A percentile compares a stretch with the other conserved stretches of the same genome.
Evolutionary conservation across 1,284 basidiomycete species (phyloP).

Genomic region (Xerocomus minutiporus): DNA sequence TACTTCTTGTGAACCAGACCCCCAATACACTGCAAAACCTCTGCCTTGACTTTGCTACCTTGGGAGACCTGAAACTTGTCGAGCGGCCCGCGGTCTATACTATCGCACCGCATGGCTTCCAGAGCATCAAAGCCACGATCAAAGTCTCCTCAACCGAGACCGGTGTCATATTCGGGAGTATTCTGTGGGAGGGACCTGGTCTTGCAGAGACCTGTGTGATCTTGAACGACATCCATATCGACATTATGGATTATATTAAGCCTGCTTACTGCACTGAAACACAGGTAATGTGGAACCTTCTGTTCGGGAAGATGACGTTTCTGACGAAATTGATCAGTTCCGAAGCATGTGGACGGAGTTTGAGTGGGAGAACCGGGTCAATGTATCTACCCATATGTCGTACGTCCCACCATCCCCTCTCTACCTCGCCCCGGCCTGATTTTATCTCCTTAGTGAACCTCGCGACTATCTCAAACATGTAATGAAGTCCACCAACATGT

Average conservation of each 20-base stretch:
- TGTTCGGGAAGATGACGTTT: not conserved
- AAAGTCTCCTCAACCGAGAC: slow-evolving; percentile 98
- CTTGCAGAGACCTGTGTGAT: slow-evolving; percentile 87
- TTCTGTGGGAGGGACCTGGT: slow-evolving; percentile 92
- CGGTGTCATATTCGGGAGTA: slow-evolving; percentile 97
- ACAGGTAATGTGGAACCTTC: slow-evolving; percentile 51
- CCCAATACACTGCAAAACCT: slow-evolving; percentile 93
- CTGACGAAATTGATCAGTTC: slow-evolving; percentile 54
- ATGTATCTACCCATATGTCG: slow-evolving; percentile 72
- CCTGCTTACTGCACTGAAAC: slow-evolving; percentile 95
- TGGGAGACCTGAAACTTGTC: slow-evolving; percentile 96
- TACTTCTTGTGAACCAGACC: slow-evolving; percentile 97
- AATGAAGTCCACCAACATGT: slow-evolving; percentile 84
- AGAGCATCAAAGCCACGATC: slow-evolving; percentile 98
- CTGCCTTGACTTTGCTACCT: slow-evolving; percentile 94
- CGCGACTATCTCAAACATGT: slow-evolving; percentile 74
- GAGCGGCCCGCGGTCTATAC: slow-evolving; percentile 93
- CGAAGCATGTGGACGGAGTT: slow-evolving; percentile 91
- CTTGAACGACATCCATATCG: slow-evolving; percentile 96
- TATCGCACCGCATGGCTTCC: slow-evolving; percentile 94
- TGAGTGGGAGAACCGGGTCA: slow-evolving; percentile 89
- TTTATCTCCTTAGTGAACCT: slow-evolving; percentile 47
- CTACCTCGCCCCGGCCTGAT: not conserved
- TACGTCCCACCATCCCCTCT: slow-evolving; percentile 25
- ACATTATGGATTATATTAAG: slow-evolving; percentile 99